phyloP scores from a whole-genome alignment of 495 filamentous ascomycete genomes.

The Polyplosphaeria fusca region DNA sequence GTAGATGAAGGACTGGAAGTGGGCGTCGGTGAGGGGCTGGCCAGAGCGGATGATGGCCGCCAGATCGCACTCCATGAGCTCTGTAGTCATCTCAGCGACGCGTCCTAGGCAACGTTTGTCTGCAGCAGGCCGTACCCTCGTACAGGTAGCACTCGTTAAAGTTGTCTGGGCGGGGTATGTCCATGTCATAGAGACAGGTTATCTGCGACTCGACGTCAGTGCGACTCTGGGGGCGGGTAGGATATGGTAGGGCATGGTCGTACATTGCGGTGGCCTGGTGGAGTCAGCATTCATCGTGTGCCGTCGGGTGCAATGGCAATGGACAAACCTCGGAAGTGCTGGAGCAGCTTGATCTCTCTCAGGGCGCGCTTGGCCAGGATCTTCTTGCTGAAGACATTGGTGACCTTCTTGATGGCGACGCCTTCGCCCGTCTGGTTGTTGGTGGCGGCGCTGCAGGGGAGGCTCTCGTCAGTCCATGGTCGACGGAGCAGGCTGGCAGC shows the following conservation, averaged over 20 bases:
- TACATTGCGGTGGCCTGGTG: slow-evolving; percentile 65
- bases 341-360: slow-evolving; percentile 96
- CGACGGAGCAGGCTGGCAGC: background rate
- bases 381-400: slow-evolving; percentile 99
- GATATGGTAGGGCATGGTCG: slow-evolving; percentile 29
- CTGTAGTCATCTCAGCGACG: slow-evolving; percentile 48
- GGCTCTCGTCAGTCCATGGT: slow-evolving; percentile 1
- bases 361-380: slow-evolving; percentile 96
- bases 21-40: slow-evolving; percentile 96
- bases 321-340: slow-evolving; percentile 80
- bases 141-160: slow-evolving; percentile 99
- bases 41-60: slow-evolving; percentile 97
- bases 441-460: slow-evolving; percentile 65
- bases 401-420: slow-evolving; percentile 99
- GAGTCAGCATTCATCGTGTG: too few relatives aligned
- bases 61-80: slow-evolving; percentile 98
- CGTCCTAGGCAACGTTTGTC: background rate
- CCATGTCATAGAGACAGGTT: slow-evolving; percentile 99
- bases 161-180: slow-evolving; percentile 94
- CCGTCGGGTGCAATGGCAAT: too few relatives aligned
- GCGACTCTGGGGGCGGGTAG: background rate
- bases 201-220: slow-evolving; percentile 57
- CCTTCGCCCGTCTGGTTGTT: slow-evolving; percentile 89
- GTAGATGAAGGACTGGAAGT: slow-evolving; percentile 99
- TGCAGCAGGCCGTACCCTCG: slow-evolving; percentile 62